phyloP scores from a whole-genome alignment of 768 basidiomycete species.

The Boletus tylopilopsis region DNA sequence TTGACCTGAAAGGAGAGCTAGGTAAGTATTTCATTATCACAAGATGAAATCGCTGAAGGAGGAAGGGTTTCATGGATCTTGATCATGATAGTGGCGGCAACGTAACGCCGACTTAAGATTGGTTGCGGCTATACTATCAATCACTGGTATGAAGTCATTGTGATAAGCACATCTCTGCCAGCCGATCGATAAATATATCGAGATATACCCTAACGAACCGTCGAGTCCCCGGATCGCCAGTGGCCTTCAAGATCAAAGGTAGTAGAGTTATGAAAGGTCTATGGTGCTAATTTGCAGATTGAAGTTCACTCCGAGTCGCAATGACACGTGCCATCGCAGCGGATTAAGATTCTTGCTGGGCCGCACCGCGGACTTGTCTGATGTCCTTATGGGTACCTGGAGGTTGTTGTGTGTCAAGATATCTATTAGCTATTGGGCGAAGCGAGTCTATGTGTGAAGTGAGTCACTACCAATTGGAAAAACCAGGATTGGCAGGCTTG shows the following conservation, averaged over 20 bases:
- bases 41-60: constrained; percentile 10
- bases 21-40: constrained; percentile 10
- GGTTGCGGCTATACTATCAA: constrained; percentile 4
- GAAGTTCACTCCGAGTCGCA: not conserved
- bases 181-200: constrained; percentile 20
- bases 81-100: not conserved
- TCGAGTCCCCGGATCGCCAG: constrained; percentile 14
- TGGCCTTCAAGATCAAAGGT: constrained; percentile 9
- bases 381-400: constrained; percentile 3
- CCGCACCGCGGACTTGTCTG: constrained; percentile 22
- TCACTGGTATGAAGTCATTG: constrained; percentile 17
- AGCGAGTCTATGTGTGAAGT: constrained; percentile 5
- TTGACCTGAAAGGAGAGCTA: constrained; percentile 1
- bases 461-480: not conserved
- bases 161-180: constrained; percentile 6
- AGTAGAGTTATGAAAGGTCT: constrained; percentile 4
- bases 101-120: constrained; percentile 1
- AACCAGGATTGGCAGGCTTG: not conserved
- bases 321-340: not conserved
- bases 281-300: constrained; percentile 15
- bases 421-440: constrained; percentile 11
- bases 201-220: constrained; percentile 14
- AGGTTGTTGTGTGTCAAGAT: constrained; percentile 4
- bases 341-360: constrained; percentile 9
- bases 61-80: not conserved